Evolutionary conservation across 164 flowering plant species (phyloP).

Genomic region (Umbellularia californica): DNA sequence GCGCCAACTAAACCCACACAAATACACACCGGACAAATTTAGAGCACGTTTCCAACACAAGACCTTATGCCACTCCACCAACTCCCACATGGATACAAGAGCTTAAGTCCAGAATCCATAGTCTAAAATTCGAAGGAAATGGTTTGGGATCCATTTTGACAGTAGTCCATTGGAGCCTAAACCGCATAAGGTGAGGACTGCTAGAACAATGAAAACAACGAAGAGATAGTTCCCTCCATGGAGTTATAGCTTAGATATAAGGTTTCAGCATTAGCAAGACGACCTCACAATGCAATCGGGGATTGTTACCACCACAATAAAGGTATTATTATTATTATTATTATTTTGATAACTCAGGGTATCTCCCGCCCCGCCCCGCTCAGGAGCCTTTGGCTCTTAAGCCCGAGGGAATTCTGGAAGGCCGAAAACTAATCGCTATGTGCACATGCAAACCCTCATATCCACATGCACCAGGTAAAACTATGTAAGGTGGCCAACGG

Average conservation of each 20-base stretch:
- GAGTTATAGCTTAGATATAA: conserved; percentile 3
- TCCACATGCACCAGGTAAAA: too few relatives aligned
- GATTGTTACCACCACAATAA: conserved; percentile 3
- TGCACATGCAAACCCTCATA: too few relatives aligned
- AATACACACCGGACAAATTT: too few relatives aligned
- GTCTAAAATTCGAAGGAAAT: conserved; percentile 2
- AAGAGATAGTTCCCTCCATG: conserved; percentile 11
- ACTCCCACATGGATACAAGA: not conserved
- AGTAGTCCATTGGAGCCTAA: conserved; percentile 6
- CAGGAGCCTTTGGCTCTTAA: too few relatives aligned
- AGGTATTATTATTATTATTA: not conserved
- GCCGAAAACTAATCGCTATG: too few relatives aligned
- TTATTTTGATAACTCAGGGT: too few relatives aligned
- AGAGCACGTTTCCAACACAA: too few relatives aligned
- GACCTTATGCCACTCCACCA: too few relatives aligned
- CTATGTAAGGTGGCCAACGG: too few relatives aligned
- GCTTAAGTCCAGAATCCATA: not conserved
- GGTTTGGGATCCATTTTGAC: not conserved
- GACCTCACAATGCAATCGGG: conserved; percentile 14
- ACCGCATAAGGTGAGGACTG: not conserved
- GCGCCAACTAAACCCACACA: too few relatives aligned
- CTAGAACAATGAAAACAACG: conserved; percentile 1
- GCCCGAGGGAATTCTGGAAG: too few relatives aligned
- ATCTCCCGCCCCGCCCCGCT: too few relatives aligned
- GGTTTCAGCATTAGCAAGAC: not conserved